Conservation (phyloP, 1,139 yeast genomes). For the Taphrina sp. region DNA sequence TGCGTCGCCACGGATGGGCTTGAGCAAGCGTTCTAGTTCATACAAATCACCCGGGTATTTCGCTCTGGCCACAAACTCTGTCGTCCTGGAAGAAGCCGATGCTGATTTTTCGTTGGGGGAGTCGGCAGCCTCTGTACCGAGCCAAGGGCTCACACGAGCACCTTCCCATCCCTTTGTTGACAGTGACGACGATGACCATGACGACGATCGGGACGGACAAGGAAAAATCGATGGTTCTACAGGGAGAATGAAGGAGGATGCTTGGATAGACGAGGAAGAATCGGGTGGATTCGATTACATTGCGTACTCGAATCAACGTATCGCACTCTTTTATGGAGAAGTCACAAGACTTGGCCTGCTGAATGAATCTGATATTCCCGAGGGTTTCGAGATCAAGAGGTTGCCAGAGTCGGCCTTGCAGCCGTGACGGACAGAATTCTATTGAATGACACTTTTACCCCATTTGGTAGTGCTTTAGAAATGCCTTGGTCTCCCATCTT, state of each 20-base stretch:
- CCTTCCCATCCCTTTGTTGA: too few species aligned
- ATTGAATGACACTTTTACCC: too few species aligned
- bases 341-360: constrained; percentile 61
- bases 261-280: constrained; percentile 45
- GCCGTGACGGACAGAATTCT: too few species aligned
- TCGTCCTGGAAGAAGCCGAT: constrained; percentile 24
- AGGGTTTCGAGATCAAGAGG: constrained; percentile 3
- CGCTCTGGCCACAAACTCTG: too few species aligned
- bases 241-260: too few species aligned
- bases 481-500: too few species aligned
- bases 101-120: constrained; percentile 36
- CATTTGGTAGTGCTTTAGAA: too few species aligned
- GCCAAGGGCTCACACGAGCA: background rate
- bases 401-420: constrained; percentile 16
- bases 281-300: constrained; percentile 79
- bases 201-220: background rate
- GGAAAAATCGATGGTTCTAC: too few species aligned
- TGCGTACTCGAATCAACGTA: constrained; percentile 71
- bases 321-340: constrained; percentile 73
- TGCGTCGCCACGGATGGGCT: constrained; percentile 3
- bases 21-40: constrained; percentile 7
- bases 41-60: constrained; percentile 19
- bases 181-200: background rate
- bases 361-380: constrained; percentile 16
- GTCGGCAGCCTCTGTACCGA: constrained; percentile 13